These are phyloP conservation scores for Mycena vitilis DNA, from an alignment of 768 basidiomycete genomes.

Conservation along the genomic window DNA sequence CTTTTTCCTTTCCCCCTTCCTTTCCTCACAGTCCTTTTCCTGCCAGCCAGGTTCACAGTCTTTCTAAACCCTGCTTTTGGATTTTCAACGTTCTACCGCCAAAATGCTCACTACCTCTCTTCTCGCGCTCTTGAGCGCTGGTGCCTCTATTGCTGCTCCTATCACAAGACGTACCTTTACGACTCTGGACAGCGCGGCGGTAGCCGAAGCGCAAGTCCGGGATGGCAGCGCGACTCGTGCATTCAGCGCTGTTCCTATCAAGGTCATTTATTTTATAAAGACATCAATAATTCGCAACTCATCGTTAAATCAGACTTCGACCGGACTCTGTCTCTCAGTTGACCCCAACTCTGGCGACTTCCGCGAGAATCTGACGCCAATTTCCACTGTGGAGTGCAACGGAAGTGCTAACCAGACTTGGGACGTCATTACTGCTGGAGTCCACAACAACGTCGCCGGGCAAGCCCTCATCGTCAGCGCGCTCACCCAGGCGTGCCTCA, in stretches of 20 bases:
- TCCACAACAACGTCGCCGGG: slow-evolving; percentile 36
- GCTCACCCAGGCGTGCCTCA: slow-evolving; percentile 37
- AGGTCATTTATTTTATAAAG: not conserved
- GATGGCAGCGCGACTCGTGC: slow-evolving; percentile 39
- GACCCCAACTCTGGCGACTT: slow-evolving; percentile 37
- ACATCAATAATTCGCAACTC: not conserved
- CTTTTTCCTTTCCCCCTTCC: slow-evolving; percentile 13
- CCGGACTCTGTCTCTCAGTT: slow-evolving; percentile 33
- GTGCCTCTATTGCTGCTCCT: slow-evolving; percentile 34
- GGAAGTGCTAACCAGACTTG: slow-evolving; percentile 36
- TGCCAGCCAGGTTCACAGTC: slow-evolving; percentile 37
- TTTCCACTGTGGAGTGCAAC: slow-evolving; percentile 28
- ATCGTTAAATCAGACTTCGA: slow-evolving; percentile 5
- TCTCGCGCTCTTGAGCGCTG: slow-evolving; percentile 32
- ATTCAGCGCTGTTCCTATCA: slow-evolving; percentile 23
- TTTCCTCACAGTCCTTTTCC: slow-evolving; percentile 26
- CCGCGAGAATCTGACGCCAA: slow-evolving; percentile 38
- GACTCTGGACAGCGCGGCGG: slow-evolving; percentile 29
- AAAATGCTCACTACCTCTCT: slow-evolving; percentile 34
- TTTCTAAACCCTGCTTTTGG: slow-evolving; percentile 15
- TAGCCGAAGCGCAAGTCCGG: slow-evolving; percentile 36
- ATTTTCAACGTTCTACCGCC: slow-evolving; percentile 15
- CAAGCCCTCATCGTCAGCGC: slow-evolving; percentile 38
- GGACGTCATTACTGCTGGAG: slow-evolving; percentile 39
- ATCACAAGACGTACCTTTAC: slow-evolving; percentile 23